Evolutionary conservation across 768 basidiomycete species (phyloP), one percentile per base, ranked within the genome.

Genomic region (Russula foetens): DNA sequence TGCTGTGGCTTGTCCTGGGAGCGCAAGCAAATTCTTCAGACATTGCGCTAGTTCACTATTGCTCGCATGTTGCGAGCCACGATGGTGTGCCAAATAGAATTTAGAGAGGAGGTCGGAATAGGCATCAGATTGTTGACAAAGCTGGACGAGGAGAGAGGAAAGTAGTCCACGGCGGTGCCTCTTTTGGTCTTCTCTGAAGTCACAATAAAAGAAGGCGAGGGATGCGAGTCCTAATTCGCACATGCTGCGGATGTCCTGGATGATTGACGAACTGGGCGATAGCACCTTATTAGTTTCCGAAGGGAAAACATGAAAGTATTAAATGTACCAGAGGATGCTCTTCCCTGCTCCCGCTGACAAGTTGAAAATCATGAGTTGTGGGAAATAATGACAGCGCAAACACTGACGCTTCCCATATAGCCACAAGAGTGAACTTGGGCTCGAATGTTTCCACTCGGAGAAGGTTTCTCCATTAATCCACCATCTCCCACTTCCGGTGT

Each of bases 341-440:
- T 59, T 59, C 3, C 58, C 58, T 4, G 50, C 41, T n/a, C 50
- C 58, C 24, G 58, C 58, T 53, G 21, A n/a, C 21, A 12, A 45
- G 7, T 14, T 3, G 7, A 14, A 23, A 24, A 9, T 2, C 4
- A 9, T 46, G 35, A 53, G 21, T 7, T 15, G 4, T 1, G 7
- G 7, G 5, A 9, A 26, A 19, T 6, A 0, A 9, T 12, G 7
- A 46, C 2, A 12, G 45, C 11, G 35, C 3, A 6, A 41, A 46
- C 43, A 19, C 50, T 23, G n/a, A 59, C 58, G 51, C 28, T 59
- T 59, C 15, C 58, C 58, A 15, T 45, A 26, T 2, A 59, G 21
- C 51, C 58, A 59, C 33, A 59, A 21, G 2, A 59, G 33, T 7
- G 44, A 53, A 7, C 12, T 23, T 15, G 21, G 2, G 23, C 31